Base-by-base conservation (phyloP, 2,329 filamentous ascomycete species). In the Cercospora sojina region DNA sequence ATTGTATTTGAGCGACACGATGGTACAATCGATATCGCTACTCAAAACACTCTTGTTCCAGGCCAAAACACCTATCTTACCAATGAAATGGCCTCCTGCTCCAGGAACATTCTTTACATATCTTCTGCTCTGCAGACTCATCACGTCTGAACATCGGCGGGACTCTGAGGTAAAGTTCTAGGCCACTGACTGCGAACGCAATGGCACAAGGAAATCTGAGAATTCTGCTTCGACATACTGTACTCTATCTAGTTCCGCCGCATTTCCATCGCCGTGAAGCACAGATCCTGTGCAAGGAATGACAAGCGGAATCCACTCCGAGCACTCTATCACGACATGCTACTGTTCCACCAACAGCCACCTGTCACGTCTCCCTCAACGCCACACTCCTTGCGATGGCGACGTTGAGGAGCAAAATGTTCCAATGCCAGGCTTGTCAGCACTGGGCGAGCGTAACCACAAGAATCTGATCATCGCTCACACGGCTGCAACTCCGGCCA, bases 21-120 rank as follows among this genome's bases (percentile, higher is more conserved):
- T 27, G 47, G 25, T 13, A 27, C 16, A 12, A 27, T 27, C 20
- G 6, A 29, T 10, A 27, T 27, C 47, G 47, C 47, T 51, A 51
- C 47, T 51, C 47, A 23, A 51, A 51, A 51, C 47, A 23, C 47
- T 51, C 47, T 51, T 51, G 47, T 51, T 51, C 47, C 47, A 51
- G 25, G 47, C 23, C 47, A 51, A 51, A 51, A 51, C 47, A 25
- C 23, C 12, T 7, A 51, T 25, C 47, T 23, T 51, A 25, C 47
- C 20, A 51, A 23, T 25, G 12, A 13, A 23, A 51, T 25, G 18
- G 23, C 2, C 47, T 13, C 13, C 6, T 7, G 7, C 10, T 51
- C 47, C 47, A 51, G 10, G 12, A 23, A 23, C 13, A 25, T 25
- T 23, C 20, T 25, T 51, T 9, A 16, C 8, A 27, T 51, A 16